A percentile compares a stretch with the other conserved stretches of the same genome.
Evolutionary conservation across 164 flowering plant genomes (phyloP).

Genomic region (Vitis vinifera): DNA sequence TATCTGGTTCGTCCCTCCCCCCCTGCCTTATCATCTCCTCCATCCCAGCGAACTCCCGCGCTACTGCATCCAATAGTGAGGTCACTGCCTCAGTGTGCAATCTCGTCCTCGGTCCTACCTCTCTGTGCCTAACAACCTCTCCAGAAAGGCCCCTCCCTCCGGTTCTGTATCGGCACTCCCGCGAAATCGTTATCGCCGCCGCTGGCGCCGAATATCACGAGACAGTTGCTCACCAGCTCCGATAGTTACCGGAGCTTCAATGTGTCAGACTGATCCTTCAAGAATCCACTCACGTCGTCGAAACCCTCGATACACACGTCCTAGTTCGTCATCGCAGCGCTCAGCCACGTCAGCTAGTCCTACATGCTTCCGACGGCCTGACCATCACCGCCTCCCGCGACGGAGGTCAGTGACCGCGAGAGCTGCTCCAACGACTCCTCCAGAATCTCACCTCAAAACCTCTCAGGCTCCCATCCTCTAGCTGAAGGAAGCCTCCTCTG

Average conservation of each 20-base stretch:
- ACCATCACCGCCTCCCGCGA: constrained; percentile 1
- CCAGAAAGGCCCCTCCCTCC: constrained; percentile 22
- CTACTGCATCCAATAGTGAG: constrained; percentile 67
- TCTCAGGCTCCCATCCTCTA: too few species aligned
- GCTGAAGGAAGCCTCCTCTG: too few species aligned
- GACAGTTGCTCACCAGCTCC: constrained; percentile 62
- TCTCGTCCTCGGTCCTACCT: constrained; percentile 89
- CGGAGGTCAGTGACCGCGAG: constrained; percentile 29
- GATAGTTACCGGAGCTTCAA: constrained; percentile 36
- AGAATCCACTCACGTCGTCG: constrained; percentile 26
- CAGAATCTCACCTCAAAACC: constrained; percentile 31
- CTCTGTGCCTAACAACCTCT: constrained; percentile 44
- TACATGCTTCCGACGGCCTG: constrained; percentile 20
- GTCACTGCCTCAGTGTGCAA: constrained; percentile 68
- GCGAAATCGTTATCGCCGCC: constrained; percentile 45
- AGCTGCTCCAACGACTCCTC: constrained; percentile 50
- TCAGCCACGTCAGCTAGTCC: constrained; percentile 67
- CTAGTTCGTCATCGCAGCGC: constrained; percentile 61
- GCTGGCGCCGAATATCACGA: constrained; percentile 59
- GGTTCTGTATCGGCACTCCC: constrained; percentile 76
- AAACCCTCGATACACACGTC: constrained; percentile 66
- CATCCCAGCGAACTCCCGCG: constrained; percentile 79
- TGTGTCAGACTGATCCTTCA: constrained; percentile 24
- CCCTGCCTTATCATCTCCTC: constrained; percentile 93
- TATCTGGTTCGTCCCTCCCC: constrained; percentile 88